Evolutionary conservation across 1,284 basidiomycete species (phyloP).

Genomic region (Ceratobasidium sp.): DNA sequence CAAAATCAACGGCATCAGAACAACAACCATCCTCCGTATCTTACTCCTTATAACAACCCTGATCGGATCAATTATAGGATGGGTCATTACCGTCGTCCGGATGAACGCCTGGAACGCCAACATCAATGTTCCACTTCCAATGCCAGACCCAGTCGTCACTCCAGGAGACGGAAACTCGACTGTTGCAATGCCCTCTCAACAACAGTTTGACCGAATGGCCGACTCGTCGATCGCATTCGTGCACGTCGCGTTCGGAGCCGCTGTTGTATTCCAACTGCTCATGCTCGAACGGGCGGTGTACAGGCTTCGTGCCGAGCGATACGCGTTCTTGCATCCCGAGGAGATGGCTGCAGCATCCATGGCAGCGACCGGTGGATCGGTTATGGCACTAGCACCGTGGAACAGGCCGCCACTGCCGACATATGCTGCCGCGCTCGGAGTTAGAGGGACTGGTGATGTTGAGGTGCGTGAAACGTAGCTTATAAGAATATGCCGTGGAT

Average conservation of each 20-base stretch:
- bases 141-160: background rate
- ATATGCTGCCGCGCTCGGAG: constrained; percentile 76
- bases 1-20: constrained; percentile 64
- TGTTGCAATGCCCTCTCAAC: constrained; percentile 70
- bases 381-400: constrained; percentile 74
- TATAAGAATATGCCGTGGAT: background rate
- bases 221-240: constrained; percentile 60
- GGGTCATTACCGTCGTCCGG: constrained; percentile 65
- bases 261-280: constrained; percentile 63
- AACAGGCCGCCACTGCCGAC: constrained; percentile 77
- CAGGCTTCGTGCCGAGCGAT: constrained; percentile 74
- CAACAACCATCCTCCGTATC: constrained; percentile 65
- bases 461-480: constrained; percentile 68
- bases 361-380: constrained; percentile 51
- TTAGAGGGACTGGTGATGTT: constrained; percentile 81
- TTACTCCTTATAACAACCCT: constrained; percentile 63
- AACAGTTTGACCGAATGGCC: constrained; percentile 44
- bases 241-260: constrained; percentile 56
- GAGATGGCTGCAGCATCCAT: constrained; percentile 45
- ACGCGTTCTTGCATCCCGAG: constrained; percentile 69
- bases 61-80: constrained; percentile 68
- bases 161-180: constrained; percentile 52
- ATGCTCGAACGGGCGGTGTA: constrained; percentile 75
- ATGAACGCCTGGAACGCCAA: constrained; percentile 50
- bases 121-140: constrained; percentile 35